Conservation (phyloP, 768 basidiomycete species). For the Hortiboletus campestris region DNA sequence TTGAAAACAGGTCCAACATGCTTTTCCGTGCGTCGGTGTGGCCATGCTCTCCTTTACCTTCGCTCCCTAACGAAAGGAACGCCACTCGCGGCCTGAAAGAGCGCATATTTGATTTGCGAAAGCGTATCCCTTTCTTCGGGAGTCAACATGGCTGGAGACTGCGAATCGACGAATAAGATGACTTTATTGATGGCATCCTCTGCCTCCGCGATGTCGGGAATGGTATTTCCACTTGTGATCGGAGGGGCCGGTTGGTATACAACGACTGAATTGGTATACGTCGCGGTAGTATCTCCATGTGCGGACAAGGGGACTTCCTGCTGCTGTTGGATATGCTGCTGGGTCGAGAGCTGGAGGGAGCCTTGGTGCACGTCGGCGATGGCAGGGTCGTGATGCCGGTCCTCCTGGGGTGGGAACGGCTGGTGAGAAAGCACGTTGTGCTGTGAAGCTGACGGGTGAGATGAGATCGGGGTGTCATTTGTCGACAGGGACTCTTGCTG, state of each 20-base stretch:
- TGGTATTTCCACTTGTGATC: constrained; percentile 31
- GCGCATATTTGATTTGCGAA: constrained; percentile 46
- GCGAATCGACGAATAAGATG: constrained; percentile 50
- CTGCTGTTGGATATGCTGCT: constrained; percentile 30
- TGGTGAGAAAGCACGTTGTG: constrained; percentile 32
- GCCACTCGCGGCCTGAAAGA: constrained; percentile 48
- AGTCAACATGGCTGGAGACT: constrained; percentile 30
- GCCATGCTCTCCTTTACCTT: constrained; percentile 18
- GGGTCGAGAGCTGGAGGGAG: constrained; percentile 29
- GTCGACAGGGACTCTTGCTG: constrained; percentile 31
- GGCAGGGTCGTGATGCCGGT: constrained; percentile 27
- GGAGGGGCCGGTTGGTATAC: constrained; percentile 35
- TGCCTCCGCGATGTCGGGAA: constrained; percentile 47
- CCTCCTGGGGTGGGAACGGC: constrained; percentile 27
- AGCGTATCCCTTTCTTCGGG: constrained; percentile 41
- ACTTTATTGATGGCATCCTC: constrained; percentile 55
- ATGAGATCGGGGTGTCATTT: constrained; percentile 30
- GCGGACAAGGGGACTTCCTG: constrained; percentile 30
- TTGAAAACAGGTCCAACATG: constrained; percentile 4
- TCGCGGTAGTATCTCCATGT: constrained; percentile 22
- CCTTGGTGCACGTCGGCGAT: constrained; percentile 27
- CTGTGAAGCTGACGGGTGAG: constrained; percentile 27
- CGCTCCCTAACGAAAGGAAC: constrained; percentile 36
- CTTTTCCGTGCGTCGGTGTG: too few species aligned
- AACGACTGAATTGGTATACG: constrained; percentile 29